Percentiles rank a stretch among this genome's conserved stretches.
phyloP scores from a whole-genome alignment of 1,284 basidiomycete genomes.

The Uromyces viciae-fabae region DNA sequence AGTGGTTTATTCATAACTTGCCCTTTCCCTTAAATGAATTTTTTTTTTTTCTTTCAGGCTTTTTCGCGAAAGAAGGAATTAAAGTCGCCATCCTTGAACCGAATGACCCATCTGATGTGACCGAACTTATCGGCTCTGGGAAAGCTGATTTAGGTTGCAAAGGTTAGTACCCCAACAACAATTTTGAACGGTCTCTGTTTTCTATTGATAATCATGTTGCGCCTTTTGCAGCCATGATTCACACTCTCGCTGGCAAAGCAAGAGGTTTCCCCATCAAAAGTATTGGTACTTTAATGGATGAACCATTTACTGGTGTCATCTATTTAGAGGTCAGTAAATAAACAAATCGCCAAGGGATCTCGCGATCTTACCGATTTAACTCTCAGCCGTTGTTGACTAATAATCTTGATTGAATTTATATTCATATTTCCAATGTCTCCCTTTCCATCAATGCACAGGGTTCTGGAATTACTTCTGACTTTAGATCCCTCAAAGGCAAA shows the following conservation, averaged over 20 bases:
- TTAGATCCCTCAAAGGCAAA: slow-evolving; percentile 55
- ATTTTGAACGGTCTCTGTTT: not conserved
- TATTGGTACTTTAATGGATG: slow-evolving; percentile 55
- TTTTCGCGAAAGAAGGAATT: slow-evolving; percentile 55
- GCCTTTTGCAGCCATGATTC: slow-evolving; percentile 49
- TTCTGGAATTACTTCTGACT: slow-evolving; percentile 55
- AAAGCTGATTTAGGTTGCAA: slow-evolving; percentile 56
- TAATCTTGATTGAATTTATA: too few relatives aligned
- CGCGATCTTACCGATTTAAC: too few relatives aligned
- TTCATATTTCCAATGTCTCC: too few relatives aligned
- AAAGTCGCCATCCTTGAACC: slow-evolving; percentile 56
- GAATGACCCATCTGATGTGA: slow-evolving; percentile 56
- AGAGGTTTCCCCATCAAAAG: slow-evolving; percentile 55
- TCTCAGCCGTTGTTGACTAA: too few relatives aligned
- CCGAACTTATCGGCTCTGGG: slow-evolving; percentile 55
- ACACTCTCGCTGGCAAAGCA: slow-evolving; percentile 56
- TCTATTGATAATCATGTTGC: not conserved
- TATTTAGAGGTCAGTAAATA: slow-evolving; percentile 53
- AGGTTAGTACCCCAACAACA: slow-evolving; percentile 48
- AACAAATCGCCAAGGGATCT: too few relatives aligned
- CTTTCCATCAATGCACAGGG: slow-evolving; percentile 49
- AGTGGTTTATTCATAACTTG: too few relatives aligned
- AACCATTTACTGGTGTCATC: slow-evolving; percentile 57
- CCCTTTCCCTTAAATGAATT: not conserved
- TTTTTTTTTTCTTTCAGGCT: slow-evolving; percentile 41